Evolutionary conservation across 805 yeast species (phyloP), one percentile per base, ranked within the genome.

Genomic region (Tetrapisispora taiwanensis): DNA sequence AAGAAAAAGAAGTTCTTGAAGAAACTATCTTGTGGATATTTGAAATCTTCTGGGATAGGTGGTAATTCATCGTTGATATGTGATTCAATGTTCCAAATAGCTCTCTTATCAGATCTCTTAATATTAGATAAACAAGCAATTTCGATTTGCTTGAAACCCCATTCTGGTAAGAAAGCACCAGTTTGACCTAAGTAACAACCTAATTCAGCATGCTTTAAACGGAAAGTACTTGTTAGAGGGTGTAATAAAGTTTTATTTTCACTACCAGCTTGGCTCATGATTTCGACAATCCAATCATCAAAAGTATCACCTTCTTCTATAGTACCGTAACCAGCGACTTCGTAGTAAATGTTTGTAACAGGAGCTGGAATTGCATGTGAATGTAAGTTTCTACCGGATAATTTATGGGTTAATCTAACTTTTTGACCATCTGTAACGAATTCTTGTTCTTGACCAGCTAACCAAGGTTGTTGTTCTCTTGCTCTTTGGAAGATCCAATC

Each of bases 271-370:
- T 84, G 90, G 39, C 76, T 76, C 41, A 76, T 84, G 52, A 90
- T 72, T 67, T 90, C 95, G 34, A 90, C 69, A 30, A 82, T 69
- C 98, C 98, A 92, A 65, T 92, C 81, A 60, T 89, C 97, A 56
- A 83, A 81, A 9, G 63, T 63, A 57, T 90, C 97, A 49, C 92
- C 89, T 43, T 77, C 58, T 0, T 74, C 71, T 36, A 73, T 70
- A 48, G 75, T 75, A 44, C 96, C 95, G 58, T 86, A 87, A 56
- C 95, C 85, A 12, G 95, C 76, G 10, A 86, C 95, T 68, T 92
- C 99, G 66, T 71, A 82, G 42, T 75, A 75, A 30, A 71, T 65
- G 46, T 73, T 76, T 47, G 83, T 68, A 12, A 85, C 71, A n/a
- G 92, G 95, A 2, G 94, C 95, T 3, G 78, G 69, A 44, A 90